phyloP scores from a whole-genome alignment of 2,329 filamentous ascomycete genomes.

The Furcasterigmium furcatum region DNA sequence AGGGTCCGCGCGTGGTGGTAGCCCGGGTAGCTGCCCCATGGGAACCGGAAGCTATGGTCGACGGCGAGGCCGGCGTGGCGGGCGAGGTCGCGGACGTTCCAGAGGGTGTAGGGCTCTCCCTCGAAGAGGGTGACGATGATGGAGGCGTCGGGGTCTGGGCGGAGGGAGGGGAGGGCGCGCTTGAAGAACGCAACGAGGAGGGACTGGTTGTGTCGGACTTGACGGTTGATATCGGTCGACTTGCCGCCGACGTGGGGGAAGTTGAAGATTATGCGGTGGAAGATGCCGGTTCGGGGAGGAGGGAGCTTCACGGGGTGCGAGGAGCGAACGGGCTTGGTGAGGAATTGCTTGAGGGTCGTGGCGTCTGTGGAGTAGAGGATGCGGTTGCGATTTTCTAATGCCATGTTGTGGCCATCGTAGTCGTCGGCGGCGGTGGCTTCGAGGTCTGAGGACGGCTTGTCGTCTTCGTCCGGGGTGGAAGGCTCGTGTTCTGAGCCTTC shows the following conservation, averaged over 20 bases:
- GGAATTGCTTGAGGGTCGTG: constrained; percentile 54
- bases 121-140: constrained; percentile 90
- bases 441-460: background rate
- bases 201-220: constrained; percentile 88
- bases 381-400: constrained; percentile 22
- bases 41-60: constrained; percentile 67
- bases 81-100: constrained; percentile 88
- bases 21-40: constrained; percentile 63
- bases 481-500: background rate
- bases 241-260: constrained; percentile 95
- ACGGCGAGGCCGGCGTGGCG: constrained; percentile 73
- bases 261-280: constrained; percentile 87
- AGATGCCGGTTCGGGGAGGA: constrained; percentile 35
- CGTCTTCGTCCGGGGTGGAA: background rate
- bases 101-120: constrained; percentile 89
- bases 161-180: constrained; percentile 47
- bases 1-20: constrained; percentile 73
- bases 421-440: constrained; percentile 13
- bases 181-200: constrained; percentile 68
- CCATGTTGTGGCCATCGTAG: constrained; percentile 26
- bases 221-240: constrained; percentile 88
- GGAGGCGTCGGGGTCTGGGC: constrained; percentile 42
- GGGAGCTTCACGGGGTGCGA: constrained; percentile 5
- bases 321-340: constrained; percentile 14
- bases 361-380: constrained; percentile 67